Evolutionary conservation across 2,329 filamentous ascomycete species (phyloP), one percentile per base, ranked within the genome.

Genomic region (Colletotrichum falcatum): DNA sequence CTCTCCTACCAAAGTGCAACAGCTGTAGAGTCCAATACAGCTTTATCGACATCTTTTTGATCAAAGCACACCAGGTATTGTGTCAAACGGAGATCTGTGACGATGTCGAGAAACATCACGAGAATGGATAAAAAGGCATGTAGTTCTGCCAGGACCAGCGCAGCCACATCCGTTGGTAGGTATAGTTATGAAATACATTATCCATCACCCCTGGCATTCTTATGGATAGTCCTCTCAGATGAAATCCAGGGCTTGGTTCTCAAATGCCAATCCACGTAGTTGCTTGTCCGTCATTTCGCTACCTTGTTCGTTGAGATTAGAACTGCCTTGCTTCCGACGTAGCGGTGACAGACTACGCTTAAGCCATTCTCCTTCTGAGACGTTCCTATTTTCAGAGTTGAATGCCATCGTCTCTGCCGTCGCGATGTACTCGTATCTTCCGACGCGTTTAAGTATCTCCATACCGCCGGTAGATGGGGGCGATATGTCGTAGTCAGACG

Each of bases 401-500:
- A 68, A 44, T 11, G 48, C 30, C 20, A 35, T n/a, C 14, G 35
- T 33, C 33, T 61, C 58, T 11, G 16, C 23, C 2, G 23, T 35
- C 11, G 59, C 46, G 5, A 61, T 28, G 23, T 48, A 54, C 11
- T 63, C 18, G 20, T 66, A 28, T 26, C 49, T 37, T 14, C 58
- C 64, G 28, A 55, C n/a, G 12, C 39, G 48, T 28, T 30, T 39
- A 18, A 23, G 23, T 30, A 20, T 35, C 18, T 55, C 23, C 48
- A 46, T 46, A 18, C 59, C 33, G 30, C 60, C 42, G 3, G 60
- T 56, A 5, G 75, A 74, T 3, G 68, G 72, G 4, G 73, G 72
- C 1, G 73, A 75, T 5, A 42, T 63, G n/a, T 74, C 73, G 58
- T 76, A 75, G 46, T 77, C 75, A 3, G 75, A 77, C 4, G 73